Percentiles rank a stretch among this genome's conserved stretches.
phyloP scores from a whole-genome alignment of 1,284 basidiomycete genomes.

The Boletus calvinii region DNA sequence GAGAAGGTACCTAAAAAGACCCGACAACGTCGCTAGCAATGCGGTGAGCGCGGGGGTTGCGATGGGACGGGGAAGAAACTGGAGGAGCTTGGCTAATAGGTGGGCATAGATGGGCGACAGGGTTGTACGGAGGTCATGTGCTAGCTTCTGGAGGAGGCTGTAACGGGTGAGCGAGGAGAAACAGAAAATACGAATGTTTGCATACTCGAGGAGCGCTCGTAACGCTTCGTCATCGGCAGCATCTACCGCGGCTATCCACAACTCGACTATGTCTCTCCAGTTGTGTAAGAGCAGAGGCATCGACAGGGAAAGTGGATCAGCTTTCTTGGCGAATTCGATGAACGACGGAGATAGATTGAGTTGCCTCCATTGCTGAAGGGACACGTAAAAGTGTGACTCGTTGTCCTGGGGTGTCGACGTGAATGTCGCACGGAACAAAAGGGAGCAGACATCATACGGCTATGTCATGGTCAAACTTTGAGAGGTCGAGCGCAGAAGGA shows the following conservation, averaged over 20 bases:
- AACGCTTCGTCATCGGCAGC: slow-evolving; percentile 67
- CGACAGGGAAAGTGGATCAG: slow-evolving; percentile 64
- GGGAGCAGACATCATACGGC: slow-evolving; percentile 41
- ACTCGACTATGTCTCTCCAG: slow-evolving; percentile 61
- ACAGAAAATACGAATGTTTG: slow-evolving; percentile 12
- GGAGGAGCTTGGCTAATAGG: slow-evolving; percentile 53
- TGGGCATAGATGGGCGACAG: slow-evolving; percentile 57
- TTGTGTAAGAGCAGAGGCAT: slow-evolving; percentile 83
- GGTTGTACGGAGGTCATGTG: slow-evolving; percentile 73
- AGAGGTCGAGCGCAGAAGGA: slow-evolving; percentile 59
- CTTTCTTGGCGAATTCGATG: slow-evolving; percentile 63
- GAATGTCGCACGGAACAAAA: background rate
- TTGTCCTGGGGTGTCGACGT: slow-evolving; percentile 50
- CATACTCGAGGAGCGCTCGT: slow-evolving; percentile 69
- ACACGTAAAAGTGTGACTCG: slow-evolving; percentile 69
- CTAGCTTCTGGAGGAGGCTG: slow-evolving; percentile 73
- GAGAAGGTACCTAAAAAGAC: slow-evolving; percentile 68
- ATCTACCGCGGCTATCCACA: slow-evolving; percentile 60
- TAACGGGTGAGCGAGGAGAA: slow-evolving; percentile 16
- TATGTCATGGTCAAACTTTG: slow-evolving; percentile 60
- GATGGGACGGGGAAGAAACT: slow-evolving; percentile 57
- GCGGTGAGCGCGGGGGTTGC: slow-evolving; percentile 58
- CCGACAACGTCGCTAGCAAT: slow-evolving; percentile 63
- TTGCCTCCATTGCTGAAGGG: slow-evolving; percentile 71
- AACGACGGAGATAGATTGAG: slow-evolving; percentile 81